Conservation (phyloP, 2,329 filamentous ascomycete genomes). For the Amauroascus verrucosus region DNA sequence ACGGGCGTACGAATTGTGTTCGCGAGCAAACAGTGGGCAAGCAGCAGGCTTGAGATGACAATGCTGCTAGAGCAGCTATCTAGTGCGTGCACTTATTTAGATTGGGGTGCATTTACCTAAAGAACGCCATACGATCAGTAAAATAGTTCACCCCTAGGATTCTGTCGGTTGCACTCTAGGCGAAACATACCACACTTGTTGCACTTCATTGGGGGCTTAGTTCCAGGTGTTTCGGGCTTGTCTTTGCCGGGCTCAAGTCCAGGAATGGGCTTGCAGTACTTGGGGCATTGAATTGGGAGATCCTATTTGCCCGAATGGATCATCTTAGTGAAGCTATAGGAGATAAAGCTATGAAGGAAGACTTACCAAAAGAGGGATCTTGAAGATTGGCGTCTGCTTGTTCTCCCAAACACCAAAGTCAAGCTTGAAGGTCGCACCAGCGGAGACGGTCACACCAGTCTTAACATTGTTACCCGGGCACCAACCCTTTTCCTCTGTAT, state of each 20-base stretch:
- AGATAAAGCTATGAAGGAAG: neutral
- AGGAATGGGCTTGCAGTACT: conserved; percentile 6
- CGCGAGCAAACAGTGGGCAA: neutral
- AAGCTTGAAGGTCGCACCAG: neutral
- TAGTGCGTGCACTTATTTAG: neutral
- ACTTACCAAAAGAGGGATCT: conserved; percentile 11
- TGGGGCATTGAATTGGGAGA: conserved; percentile 6
- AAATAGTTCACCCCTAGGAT: no score
- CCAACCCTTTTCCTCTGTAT: conserved; percentile 16
- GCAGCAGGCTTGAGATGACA: neutral
- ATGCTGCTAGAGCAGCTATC: neutral
- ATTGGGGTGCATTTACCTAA: conserved; percentile 3
- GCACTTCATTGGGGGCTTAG: neutral
- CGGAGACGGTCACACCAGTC: conserved; percentile 4
- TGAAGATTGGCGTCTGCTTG: neutral
- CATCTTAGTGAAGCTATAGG: neutral
- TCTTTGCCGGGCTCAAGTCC: conserved; percentile 1
- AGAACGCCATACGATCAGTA: neutral
- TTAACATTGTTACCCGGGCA: conserved; percentile 12
- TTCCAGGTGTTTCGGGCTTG: neutral
- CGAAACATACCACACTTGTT: conserved; percentile 4
- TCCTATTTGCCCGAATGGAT: neutral
- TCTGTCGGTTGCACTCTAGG: no score
- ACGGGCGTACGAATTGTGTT: neutral
- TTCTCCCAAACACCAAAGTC: conserved; percentile 3